phyloP scores from a whole-genome alignment of 257 asterid genomes.

The Echium plantagineum region DNA sequence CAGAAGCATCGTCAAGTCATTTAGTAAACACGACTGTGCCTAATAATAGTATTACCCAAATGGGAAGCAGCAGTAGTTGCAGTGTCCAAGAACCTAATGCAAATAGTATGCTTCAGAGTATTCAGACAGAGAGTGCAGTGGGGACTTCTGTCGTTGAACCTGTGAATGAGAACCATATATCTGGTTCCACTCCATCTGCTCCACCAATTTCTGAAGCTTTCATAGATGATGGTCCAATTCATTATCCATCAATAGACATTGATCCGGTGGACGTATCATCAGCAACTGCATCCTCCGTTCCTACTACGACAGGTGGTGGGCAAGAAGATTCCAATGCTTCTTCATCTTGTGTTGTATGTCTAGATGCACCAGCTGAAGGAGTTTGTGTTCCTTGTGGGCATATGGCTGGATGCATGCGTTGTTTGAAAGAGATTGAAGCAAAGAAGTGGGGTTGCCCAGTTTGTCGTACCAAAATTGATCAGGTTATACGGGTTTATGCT shows the following conservation, averaged over 20 bases:
- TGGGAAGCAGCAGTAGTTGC: constrained; percentile 20
- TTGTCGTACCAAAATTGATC: constrained; percentile 75
- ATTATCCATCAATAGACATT: constrained; percentile 59
- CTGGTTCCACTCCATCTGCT: constrained; percentile 45
- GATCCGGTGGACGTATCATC: constrained; percentile 35
- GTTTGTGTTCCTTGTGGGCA: constrained; percentile 96
- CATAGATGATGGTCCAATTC: constrained; percentile 44
- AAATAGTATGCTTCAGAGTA: constrained; percentile 17
- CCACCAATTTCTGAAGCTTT: constrained; percentile 29
- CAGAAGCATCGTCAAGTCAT: constrained; percentile 30
- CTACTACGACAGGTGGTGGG: constrained; percentile 14
- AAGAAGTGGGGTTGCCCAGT: constrained; percentile 93
- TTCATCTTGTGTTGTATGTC: constrained; percentile 60
- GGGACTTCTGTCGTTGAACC: constrained; percentile 15
- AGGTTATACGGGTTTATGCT: constrained; percentile 62
- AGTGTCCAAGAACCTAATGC: constrained; percentile 25
- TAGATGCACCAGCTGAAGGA: constrained; percentile 75
- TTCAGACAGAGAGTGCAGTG: constrained; percentile 8
- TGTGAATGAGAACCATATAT: constrained; percentile 19
- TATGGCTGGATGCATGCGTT: constrained; percentile 90
- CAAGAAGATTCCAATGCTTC: constrained; percentile 26
- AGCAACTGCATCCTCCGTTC: constrained; percentile 10
- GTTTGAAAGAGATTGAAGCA: constrained; percentile 58
- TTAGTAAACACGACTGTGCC: constrained; percentile 16
- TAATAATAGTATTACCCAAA: constrained; percentile 17